Base-by-base conservation (phyloP, 768 basidiomycete genomes). In the Lentinula raphanica region DNA sequence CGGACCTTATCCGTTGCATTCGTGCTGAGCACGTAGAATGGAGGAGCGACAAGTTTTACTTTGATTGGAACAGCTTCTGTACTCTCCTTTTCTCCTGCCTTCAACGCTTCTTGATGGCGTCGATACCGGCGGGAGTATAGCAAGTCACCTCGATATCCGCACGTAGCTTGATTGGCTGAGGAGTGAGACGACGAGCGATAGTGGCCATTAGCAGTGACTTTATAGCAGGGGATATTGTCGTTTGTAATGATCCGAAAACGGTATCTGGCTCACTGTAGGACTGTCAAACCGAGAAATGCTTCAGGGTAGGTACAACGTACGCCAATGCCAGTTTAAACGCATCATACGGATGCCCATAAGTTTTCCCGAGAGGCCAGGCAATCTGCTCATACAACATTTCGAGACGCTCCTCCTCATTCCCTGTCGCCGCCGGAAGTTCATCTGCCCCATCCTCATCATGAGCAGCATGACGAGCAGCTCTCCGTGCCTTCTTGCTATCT, bases 61-160 rank as follows among this genome's bases (percentile, higher is more conserved):
- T 96, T 97, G 76, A 99, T 97, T 0, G 95, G 96, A 0, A 99
- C 93, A 0, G 87, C 83, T 58, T 94, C 91, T 17, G 80, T 94
- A 71, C 91, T 92, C 62, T 90, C 84, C 53, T 81, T 84, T 70
- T 98, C 97, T 29, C 96, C 96, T 3, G 90, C 91, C 42, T 83
- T 81, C 35, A 98, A 79, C 0, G 97, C 95, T 54, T 86, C 74
- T 93, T 93, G 74, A 99, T 98, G 5, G 96, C 94, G 65, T 97
- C 93, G 69, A 99, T 98, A 8, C 97, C 96, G 5, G 91, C 85
- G 32, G 94, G 94, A 1, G 89, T 88, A 71, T 97, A 99, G 72
- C 96, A 98, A 39, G 94, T 97, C 45, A 99, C 75, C 74, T 98
- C 94, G 66, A 99, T 91, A 73, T 99, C 97, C 3, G 97, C 94